A percentile compares a stretch with the other conserved stretches of the same genome.
phyloP scores from a whole-genome alignment of 176 grass and related monocot genomes.

The Pontederia paniculata region DNA sequence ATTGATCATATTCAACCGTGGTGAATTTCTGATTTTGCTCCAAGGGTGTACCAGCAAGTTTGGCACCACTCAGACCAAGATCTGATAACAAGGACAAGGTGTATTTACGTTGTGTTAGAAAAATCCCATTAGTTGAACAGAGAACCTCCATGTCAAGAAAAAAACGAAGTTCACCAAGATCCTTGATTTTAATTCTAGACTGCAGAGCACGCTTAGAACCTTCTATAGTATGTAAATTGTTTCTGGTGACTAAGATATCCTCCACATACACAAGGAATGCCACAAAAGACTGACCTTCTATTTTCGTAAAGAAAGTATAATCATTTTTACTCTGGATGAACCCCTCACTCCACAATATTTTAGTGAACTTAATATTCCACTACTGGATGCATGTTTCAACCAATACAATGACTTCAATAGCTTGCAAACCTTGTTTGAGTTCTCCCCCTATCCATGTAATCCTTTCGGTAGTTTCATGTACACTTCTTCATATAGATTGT shows the following conservation, averaged over 20 bases:
- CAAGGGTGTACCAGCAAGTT: too few species aligned
- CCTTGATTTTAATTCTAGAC: too few species aligned
- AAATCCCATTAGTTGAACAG: too few species aligned
- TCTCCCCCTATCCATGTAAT: not conserved
- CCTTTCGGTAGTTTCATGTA: not conserved
- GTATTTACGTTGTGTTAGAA: too few species aligned
- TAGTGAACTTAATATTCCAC: too few species aligned
- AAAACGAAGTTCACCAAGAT: too few species aligned
- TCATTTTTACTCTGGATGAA: not conserved
- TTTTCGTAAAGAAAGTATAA: not conserved
- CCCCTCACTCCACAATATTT: not conserved
- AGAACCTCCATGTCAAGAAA: too few species aligned
- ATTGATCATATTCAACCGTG: too few species aligned
- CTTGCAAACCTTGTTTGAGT: not conserved
- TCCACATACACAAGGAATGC: not conserved
- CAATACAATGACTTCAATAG: not conserved
- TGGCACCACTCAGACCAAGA: too few species aligned
- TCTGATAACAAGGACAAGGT: too few species aligned
- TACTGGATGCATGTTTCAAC: not conserved
- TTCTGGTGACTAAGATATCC: not conserved
- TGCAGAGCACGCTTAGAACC: too few species aligned
- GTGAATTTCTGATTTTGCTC: too few species aligned
- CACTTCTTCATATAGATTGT: not conserved
- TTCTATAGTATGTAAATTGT: not conserved
- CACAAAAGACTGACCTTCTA: not conserved